Conservation (phyloP, 352 stramenopile genomes). For the Globisporangium middletonii region DNA sequence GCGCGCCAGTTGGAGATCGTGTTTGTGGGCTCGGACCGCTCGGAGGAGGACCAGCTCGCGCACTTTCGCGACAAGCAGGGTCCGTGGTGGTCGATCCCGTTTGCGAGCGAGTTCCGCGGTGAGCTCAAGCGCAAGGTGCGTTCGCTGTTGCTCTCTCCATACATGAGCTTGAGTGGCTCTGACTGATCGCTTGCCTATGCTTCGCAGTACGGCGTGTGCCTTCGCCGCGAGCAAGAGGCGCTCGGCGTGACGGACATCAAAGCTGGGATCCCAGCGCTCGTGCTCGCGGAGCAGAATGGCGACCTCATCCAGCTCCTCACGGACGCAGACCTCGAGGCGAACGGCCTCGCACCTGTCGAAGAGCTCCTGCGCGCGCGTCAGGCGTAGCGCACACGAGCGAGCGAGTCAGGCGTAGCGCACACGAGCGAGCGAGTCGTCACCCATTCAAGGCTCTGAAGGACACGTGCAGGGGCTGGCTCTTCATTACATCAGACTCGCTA, state of each 20-base stretch:
- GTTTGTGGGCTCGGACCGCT: conserved; percentile 71
- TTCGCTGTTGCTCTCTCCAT: neutral
- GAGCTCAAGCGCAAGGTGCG: conserved; percentile 71
- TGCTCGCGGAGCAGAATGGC: conserved; percentile 13
- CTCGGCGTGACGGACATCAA: conserved; percentile 20
- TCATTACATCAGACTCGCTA: no score
- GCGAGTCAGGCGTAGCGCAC: neutral
- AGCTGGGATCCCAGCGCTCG: conserved; percentile 21
- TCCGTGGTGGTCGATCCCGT: conserved; percentile 68
- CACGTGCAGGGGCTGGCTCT: no score
- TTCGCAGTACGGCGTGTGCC: conserved; percentile 61
- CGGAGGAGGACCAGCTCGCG: conserved; percentile 42
- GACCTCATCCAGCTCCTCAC: conserved; percentile 14
- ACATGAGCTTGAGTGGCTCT: neutral
- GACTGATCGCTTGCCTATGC: neutral
- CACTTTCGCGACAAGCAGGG: conserved; percentile 72
- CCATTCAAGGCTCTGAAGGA: neutral
- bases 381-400: neutral
- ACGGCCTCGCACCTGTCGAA: conserved; percentile 5
- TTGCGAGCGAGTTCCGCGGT: conserved; percentile 42
- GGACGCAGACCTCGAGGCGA: conserved; percentile 10
- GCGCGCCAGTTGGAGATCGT: conserved; percentile 50
- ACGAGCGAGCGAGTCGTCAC: no score
- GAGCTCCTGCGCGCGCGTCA: conserved; percentile 1
- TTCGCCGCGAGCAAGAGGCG: conserved; percentile 45